Conservation (phyloP, 129 eudicot species). For the Helichrysum umbraculigerum region DNA sequence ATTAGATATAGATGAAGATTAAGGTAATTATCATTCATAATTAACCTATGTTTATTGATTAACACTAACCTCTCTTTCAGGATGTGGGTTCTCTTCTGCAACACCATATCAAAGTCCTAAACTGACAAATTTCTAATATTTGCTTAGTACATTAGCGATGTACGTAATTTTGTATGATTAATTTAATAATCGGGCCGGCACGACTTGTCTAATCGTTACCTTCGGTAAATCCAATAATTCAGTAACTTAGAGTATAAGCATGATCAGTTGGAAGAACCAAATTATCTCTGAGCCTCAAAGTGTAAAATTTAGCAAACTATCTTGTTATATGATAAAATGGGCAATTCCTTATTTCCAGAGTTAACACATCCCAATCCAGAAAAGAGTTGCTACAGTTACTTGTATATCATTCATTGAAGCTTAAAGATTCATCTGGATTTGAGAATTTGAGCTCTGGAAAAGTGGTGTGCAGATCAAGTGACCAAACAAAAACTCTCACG, state of each 20-base stretch:
- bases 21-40: neutral
- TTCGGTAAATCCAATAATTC: slow-evolving; percentile 21
- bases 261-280: slow-evolving; percentile 13
- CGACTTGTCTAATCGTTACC: slow-evolving; percentile 1
- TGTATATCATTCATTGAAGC: neutral
- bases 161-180: no score
- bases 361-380: neutral
- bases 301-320: neutral
- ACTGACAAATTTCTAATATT: neutral
- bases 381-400: neutral
- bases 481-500: slow-evolving; percentile 22
- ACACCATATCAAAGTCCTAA: neutral
- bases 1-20: neutral
- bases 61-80: neutral
- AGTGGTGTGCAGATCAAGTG: slow-evolving; percentile 23
- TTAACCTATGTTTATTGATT: no score
- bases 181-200: neutral
- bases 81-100: neutral
- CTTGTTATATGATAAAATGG: neutral
- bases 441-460: neutral
- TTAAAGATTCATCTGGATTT: neutral
- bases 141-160: neutral
- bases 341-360: neutral
- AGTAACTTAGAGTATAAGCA: slow-evolving; percentile 17
- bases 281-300: neutral